Base-by-base conservation (phyloP, 2,329 filamentous ascomycete species). In the Thermothelomyces thermophilus region DNA sequence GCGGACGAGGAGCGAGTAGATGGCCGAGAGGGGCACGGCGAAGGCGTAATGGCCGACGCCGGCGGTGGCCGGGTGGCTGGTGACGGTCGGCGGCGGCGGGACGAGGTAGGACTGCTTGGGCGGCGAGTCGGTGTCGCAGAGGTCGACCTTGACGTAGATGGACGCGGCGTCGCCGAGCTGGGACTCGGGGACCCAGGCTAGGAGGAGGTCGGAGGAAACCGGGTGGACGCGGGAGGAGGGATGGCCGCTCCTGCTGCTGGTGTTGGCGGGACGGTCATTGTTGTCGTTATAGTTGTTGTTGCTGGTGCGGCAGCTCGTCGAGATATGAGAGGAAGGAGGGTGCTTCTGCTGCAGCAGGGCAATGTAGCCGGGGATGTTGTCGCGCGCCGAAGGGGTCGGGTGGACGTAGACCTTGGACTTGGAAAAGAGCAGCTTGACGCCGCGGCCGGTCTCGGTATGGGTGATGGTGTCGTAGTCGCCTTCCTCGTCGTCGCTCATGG, bases 361-460 rank as follows among this genome's bases (percentile, higher is more conserved):
- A 59, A 98, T 84, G 66, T 93, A 98, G 40, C 93, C 93, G 3
- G 89, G 75, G 49, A 98, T 94, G 59, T 98, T 98, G 72, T 98
- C 93, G 71, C 90, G 95, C 50, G 90, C 80, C 0, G 89, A 94
- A 1, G 91, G 86, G 1, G 90, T 90, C 1, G 93, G 93, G 67
- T 98, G 93, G 37, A 98, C 84, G 65, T 97, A 98, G 66, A 98
- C 93, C 85, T 90, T 98, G 84, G 90, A 96, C 73, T 98, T 98
- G 17, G 90, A 91, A 63, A 86, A 96, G 13, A 98, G 75, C 28
- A 98, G 74, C 70, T 97, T 98, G 40, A 98, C 93, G 1, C 91
- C 93, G 57, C 81, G 81, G 0, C 87, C 86, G 2, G 82, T 82
- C 58, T 79, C 80, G 3, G 82, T 80, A 63, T 94, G 87, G 4